phyloP scores from a whole-genome alignment of 371 early-diverging fungal genomes.

The Phascolomyces articulosus region DNA sequence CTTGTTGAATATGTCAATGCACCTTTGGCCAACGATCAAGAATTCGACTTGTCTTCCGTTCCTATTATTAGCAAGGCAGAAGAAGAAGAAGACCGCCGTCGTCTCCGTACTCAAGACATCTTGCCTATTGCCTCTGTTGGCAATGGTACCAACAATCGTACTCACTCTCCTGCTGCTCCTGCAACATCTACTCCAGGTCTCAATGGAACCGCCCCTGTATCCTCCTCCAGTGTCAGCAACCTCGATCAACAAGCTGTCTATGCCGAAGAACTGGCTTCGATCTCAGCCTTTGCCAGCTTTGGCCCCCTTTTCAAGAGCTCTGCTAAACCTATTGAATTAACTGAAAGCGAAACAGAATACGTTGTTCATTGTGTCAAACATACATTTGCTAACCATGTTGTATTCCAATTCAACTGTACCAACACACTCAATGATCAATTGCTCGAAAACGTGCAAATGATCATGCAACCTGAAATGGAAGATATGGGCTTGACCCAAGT shows the following conservation, averaged over 20 bases:
- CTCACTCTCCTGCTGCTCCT: neutral
- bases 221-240: slow-evolving; percentile 28
- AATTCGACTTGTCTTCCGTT: slow-evolving; percentile 79
- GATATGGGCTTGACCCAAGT: slow-evolving; percentile 62
- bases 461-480: slow-evolving; percentile 78
- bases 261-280: slow-evolving; percentile 72
- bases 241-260: slow-evolving; percentile 72
- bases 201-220: neutral
- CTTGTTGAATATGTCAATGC: slow-evolving; percentile 82
- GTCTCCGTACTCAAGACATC: slow-evolving; percentile 12
- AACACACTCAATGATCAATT: slow-evolving; percentile 94
- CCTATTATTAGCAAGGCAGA: slow-evolving; percentile 85
- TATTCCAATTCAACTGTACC: slow-evolving; percentile 94
- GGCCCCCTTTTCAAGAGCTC: slow-evolving; percentile 89
- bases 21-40: slow-evolving; percentile 57
- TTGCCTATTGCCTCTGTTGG: neutral
- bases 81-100: slow-evolving; percentile 67
- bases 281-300: slow-evolving; percentile 83
- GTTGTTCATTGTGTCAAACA: slow-evolving; percentile 91
- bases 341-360: slow-evolving; percentile 97
- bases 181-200: slow-evolving; percentile 11
- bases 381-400: slow-evolving; percentile 85
- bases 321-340: slow-evolving; percentile 75
- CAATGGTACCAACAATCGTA: neutral
- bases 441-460: slow-evolving; percentile 88